Conservation (phyloP, 805 yeast genomes). For the Lachancea nothofagi region DNA sequence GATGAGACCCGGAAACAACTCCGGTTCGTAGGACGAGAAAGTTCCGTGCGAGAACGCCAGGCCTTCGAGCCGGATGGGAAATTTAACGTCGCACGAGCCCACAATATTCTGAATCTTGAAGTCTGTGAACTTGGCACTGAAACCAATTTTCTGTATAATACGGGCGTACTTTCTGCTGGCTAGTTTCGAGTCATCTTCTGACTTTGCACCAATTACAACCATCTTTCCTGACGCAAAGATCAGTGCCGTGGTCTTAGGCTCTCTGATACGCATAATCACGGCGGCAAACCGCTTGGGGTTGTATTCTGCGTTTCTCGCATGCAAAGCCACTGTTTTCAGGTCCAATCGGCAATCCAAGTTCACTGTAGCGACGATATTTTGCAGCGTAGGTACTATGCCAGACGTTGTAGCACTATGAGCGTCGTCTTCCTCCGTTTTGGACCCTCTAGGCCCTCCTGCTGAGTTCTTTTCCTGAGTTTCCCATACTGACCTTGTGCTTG, state of each 20-base stretch:
- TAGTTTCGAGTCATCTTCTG: conserved; percentile 96
- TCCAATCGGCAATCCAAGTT: conserved; percentile 94
- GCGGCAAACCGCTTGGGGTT: conserved; percentile 99
- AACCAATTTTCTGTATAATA: conserved; percentile 95
- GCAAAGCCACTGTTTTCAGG: conserved; percentile 93
- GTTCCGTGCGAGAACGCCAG: conserved; percentile 97
- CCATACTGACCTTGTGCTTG: conserved; percentile 36
- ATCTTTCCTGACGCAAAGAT: conserved; percentile 98
- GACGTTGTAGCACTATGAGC: conserved; percentile 72
- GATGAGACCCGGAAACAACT: conserved; percentile 94
- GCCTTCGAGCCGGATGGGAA: conserved; percentile 95
- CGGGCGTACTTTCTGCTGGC: conserved; percentile 98
- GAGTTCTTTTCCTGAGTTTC: conserved; percentile 24
- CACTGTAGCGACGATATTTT: conserved; percentile 96
- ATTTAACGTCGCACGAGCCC: conserved; percentile 97
- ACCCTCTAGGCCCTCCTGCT: neutral
- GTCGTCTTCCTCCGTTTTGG: conserved; percentile 18
- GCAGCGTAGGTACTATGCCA: conserved; percentile 90
- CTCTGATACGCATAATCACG: conserved; percentile 98
- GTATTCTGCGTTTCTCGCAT: conserved; percentile 98
- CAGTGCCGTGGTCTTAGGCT: conserved; percentile 96
- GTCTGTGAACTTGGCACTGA: conserved; percentile 95
- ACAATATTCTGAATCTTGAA: conserved; percentile 97
- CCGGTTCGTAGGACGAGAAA: conserved; percentile 98
- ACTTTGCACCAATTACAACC: conserved; percentile 99